phyloP scores from a whole-genome alignment of 371 early-diverging fungal species.

The Mortierella sp. region DNA sequence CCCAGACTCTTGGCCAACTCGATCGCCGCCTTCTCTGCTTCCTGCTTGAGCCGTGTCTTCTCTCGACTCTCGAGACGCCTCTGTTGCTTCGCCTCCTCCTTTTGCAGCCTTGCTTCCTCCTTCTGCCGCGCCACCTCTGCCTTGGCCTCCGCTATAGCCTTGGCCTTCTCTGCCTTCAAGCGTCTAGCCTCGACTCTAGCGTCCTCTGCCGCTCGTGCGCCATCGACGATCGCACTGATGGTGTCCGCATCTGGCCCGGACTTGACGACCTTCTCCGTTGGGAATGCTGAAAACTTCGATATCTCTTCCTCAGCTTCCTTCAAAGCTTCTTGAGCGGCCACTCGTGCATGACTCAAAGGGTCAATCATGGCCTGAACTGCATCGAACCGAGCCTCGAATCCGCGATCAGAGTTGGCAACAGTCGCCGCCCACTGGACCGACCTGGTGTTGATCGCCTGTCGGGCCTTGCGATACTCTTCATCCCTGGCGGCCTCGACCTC shows the following conservation, averaged over 20 bases:
- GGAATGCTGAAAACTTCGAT: neutral
- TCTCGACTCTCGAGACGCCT: conserved; percentile 7
- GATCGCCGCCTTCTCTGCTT: conserved; percentile 5
- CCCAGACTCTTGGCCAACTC: conserved; percentile 6
- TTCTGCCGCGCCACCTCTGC: neutral
- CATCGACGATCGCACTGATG: neutral
- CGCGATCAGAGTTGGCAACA: neutral
- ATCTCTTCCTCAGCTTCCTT: neutral
- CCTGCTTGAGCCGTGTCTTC: neutral
- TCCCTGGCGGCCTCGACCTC: neutral
- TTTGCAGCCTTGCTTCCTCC: neutral
- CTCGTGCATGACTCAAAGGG: neutral
- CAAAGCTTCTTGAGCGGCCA: neutral
- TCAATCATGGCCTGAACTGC: neutral
- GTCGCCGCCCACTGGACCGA: neutral
- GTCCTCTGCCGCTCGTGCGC: neutral
- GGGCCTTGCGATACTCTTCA: neutral
- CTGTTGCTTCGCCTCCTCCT: conserved; percentile 7
- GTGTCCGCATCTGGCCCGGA: neutral
- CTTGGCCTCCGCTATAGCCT: neutral
- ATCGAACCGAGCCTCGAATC: conserved; percentile 3
- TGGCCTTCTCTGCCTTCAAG: neutral
- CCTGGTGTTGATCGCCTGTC: neutral
- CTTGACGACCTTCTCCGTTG: neutral
- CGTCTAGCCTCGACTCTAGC: neutral